These are phyloP conservation scores for Eutrema salsugineum DNA, from an alignment of 441 rosid genomes.

Conservation along the genomic window DNA sequence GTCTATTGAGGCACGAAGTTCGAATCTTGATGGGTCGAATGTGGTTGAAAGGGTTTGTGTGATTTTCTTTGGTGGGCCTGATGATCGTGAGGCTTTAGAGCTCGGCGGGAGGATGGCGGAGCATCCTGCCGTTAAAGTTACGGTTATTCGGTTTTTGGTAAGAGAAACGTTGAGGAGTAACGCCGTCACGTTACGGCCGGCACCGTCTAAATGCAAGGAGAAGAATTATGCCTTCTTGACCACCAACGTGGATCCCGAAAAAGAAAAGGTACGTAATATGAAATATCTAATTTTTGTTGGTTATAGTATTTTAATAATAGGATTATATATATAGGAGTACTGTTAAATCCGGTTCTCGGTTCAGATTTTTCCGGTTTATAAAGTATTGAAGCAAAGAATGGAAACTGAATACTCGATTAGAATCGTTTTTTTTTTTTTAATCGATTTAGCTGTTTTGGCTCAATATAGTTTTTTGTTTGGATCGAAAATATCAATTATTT, in stretches of 20 bases:
- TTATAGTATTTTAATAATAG: not conserved
- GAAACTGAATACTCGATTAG: too few relatives aligned
- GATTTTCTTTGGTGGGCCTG: constrained; percentile 72
- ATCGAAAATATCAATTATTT: not conserved
- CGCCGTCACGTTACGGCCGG: constrained; percentile 33
- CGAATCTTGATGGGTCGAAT: constrained; percentile 18
- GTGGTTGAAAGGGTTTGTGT: constrained; percentile 50
- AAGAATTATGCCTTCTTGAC: constrained; percentile 50
- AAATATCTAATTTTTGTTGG: not conserved
- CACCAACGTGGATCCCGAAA: constrained; percentile 41
- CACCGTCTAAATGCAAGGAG: constrained; percentile 35
- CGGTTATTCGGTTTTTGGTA: constrained; percentile 45
- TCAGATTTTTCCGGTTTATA: not conserved
- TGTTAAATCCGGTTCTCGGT: too few relatives aligned
- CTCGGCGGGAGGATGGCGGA: constrained; percentile 70
- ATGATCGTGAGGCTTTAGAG: constrained; percentile 70
- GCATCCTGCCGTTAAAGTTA: constrained; percentile 58
- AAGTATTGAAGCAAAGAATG: too few relatives aligned
- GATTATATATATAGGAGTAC: too few relatives aligned
- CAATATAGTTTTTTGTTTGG: not conserved
- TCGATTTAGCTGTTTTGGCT: too few relatives aligned
- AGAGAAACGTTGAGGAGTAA: constrained; percentile 25
- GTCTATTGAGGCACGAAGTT: constrained; percentile 25
- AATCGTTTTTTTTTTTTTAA: too few relatives aligned
- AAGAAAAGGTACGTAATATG: constrained; percentile 61